Percentiles rank a stretch among this genome's conserved stretches.
Evolutionary conservation across 345 rosid species (phyloP).

Genomic region (Mercurialis annua): DNA sequence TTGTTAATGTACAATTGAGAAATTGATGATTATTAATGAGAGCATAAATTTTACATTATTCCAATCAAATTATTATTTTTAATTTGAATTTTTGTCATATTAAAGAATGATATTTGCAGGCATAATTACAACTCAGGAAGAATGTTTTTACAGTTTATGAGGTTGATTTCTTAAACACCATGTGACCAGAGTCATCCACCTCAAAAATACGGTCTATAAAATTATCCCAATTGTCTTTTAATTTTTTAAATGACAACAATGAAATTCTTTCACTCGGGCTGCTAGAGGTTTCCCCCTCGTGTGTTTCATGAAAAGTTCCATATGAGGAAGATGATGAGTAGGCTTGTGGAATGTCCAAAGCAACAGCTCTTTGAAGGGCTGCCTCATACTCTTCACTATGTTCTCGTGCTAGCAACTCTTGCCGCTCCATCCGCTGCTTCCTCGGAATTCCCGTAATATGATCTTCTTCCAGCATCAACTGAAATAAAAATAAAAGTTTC

Average conservation of each 20-base stretch:
- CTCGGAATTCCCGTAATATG: constrained; percentile 61
- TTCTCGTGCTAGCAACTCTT: constrained; percentile 60
- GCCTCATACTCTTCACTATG: constrained; percentile 78
- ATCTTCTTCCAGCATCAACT: constrained; percentile 85
- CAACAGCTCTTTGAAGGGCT: constrained; percentile 68
- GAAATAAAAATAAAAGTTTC: background rate
- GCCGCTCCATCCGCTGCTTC: constrained; percentile 79
- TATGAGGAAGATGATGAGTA: constrained; percentile 51
- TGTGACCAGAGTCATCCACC: constrained; percentile 49
- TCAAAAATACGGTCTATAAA: constrained; percentile 50
- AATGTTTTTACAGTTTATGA: constrained; percentile 3
- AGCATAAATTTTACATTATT: background rate
- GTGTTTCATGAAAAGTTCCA: constrained; percentile 68
- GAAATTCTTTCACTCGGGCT: constrained; percentile 33
- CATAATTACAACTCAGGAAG: background rate
- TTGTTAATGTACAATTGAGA: background rate
- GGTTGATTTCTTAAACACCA: constrained; percentile 38
- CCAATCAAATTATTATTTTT: too few relatives aligned
- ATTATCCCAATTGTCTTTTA: constrained; percentile 52
- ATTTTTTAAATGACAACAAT: constrained; percentile 36
- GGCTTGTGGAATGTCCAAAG: constrained; percentile 64
- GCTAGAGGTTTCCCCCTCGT: constrained; percentile 54
- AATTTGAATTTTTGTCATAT: background rate
- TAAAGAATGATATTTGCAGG: constrained; percentile 24
- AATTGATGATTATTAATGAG: constrained; percentile 8